A percentile compares a stretch with the other conserved stretches of the same genome.
Evolutionary conservation across 257 asterid genomes (phyloP).

Genomic region (Echites panduratus): DNA sequence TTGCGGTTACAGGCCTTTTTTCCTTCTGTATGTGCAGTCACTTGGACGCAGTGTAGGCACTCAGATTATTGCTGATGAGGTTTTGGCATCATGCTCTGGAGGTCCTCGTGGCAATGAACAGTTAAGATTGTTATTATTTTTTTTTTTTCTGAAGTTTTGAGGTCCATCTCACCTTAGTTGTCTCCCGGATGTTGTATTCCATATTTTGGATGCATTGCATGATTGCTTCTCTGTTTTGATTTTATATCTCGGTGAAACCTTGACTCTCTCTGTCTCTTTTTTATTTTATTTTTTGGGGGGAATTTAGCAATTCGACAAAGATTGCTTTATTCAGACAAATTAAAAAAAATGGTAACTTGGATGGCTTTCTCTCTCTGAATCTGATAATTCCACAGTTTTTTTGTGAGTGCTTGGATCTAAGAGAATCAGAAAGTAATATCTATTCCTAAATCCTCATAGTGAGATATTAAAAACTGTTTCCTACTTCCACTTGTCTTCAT

Average conservation of each 20-base stretch:
- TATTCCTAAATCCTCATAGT: background rate
- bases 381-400: background rate
- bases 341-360: background rate
- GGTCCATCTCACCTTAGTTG: background rate
- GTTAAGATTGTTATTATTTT: constrained; percentile 33
- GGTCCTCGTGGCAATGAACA: constrained; percentile 93
- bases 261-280: no score
- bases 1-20: background rate
- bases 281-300: no score
- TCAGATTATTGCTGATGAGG: constrained; percentile 56
- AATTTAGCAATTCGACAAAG: background rate
- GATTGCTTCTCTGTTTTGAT: no score
- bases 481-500: background rate
- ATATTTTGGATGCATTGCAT: no score
- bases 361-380: background rate
- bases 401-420: background rate
- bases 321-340: background rate
- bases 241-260: no score
- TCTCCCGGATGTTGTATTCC: background rate
- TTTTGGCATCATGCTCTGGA: constrained; percentile 70
- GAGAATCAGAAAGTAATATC: background rate
- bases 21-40: constrained; percentile 40
- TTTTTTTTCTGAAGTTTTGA: constrained; percentile 1
- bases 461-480: background rate
- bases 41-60: constrained; percentile 61